These are phyloP conservation scores for Tephrocybe sp. DNA, from an alignment of 768 basidiomycete species.

Conservation along the genomic window DNA sequence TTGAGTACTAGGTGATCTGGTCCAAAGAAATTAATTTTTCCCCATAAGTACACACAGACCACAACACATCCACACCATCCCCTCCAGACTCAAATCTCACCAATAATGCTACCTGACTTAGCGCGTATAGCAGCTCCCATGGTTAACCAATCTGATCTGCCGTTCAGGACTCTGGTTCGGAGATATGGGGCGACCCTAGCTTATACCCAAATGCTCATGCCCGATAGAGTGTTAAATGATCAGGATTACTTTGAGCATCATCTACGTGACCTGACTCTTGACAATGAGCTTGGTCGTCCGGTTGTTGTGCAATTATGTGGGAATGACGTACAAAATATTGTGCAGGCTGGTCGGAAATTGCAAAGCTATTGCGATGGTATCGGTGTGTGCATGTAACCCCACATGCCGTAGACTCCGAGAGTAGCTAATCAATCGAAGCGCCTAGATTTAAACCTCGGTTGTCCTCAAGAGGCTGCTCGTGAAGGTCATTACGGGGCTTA, in stretches of 20 bases:
- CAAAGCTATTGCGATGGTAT: conserved; percentile 65
- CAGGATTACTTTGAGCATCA: conserved; percentile 63
- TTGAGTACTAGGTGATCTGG: too few species aligned
- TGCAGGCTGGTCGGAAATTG: conserved; percentile 58
- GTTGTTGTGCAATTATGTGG: conserved; percentile 76
- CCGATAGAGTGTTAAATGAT: conserved; percentile 60
- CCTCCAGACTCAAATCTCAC: too few species aligned
- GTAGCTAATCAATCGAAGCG: conserved; percentile 12
- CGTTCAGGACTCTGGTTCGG: conserved; percentile 63
- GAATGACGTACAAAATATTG: conserved; percentile 59
- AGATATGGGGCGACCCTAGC: conserved; percentile 62
- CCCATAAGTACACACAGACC: not conserved
- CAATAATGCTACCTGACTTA: conserved; percentile 23
- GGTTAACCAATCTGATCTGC: conserved; percentile 78
- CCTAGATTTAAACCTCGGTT: conserved; percentile 77
- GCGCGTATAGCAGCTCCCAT: conserved; percentile 65
- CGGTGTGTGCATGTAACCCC: conserved; percentile 39
- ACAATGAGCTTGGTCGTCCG: conserved; percentile 33
- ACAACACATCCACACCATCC: not conserved
- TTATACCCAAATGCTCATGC: conserved; percentile 77
- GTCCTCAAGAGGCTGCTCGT: conserved; percentile 68
- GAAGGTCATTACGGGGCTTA: conserved; percentile 74
- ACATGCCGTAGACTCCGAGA: not conserved
- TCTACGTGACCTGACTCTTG: conserved; percentile 48
- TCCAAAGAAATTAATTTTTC: not conserved